Evolutionary conservation across 2,329 filamentous ascomycete genomes (phyloP).

Genomic region (Stagonosporopsis chrysanthemi): DNA sequence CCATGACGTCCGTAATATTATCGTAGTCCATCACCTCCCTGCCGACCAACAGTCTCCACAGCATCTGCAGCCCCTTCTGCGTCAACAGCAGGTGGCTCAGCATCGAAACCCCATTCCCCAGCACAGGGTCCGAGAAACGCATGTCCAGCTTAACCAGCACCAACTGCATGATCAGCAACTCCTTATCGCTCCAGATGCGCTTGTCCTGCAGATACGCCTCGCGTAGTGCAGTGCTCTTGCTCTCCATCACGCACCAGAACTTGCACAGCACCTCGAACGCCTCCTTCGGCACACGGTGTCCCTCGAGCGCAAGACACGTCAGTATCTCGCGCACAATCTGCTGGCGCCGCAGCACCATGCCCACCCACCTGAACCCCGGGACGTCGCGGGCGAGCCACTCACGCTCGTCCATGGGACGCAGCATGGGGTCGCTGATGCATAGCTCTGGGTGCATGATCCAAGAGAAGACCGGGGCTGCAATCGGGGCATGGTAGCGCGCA

Average conservation of each 20-base stretch:
- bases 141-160: constrained; percentile 78
- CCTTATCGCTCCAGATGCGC: constrained; percentile 63
- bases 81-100: constrained; percentile 60
- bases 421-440: constrained; percentile 67
- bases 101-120: constrained; percentile 56
- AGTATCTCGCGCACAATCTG: constrained; percentile 61
- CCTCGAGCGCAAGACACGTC: constrained; percentile 68
- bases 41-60: constrained; percentile 56
- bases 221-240: constrained; percentile 65
- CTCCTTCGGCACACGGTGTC: constrained; percentile 56
- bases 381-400: constrained; percentile 52
- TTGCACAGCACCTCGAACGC: constrained; percentile 63
- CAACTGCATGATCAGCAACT: constrained; percentile 68
- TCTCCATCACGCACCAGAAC: constrained; percentile 77
- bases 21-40: constrained; percentile 56
- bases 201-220: constrained; percentile 61
- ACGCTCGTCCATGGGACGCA: constrained; percentile 53
- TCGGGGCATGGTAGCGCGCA: constrained; percentile 62
- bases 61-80: constrained; percentile 56
- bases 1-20: constrained; percentile 20
- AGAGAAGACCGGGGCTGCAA: constrained; percentile 65
- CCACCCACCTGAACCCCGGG: constrained; percentile 71
- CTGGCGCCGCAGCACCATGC: constrained; percentile 63
- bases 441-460: constrained; percentile 66
- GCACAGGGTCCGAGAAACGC: constrained; percentile 70